A percentile compares a stretch with the other conserved stretches of the same genome.
Evolutionary conservation across 805 yeast species (phyloP).

Genomic region (Spathaspora girioi): DNA sequence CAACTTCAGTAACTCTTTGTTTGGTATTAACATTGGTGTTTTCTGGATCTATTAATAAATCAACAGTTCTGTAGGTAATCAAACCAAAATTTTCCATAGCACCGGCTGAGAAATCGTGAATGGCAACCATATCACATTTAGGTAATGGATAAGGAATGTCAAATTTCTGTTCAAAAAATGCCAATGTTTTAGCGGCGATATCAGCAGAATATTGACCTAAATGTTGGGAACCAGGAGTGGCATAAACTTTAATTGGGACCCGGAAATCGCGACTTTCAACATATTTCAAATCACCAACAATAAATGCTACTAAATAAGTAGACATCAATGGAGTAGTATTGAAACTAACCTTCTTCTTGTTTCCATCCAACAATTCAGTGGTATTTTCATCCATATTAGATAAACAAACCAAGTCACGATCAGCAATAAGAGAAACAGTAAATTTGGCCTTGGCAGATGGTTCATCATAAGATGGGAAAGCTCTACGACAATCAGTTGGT

Average conservation of each 20-base stretch:
- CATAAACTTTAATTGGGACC: constrained; percentile 76
- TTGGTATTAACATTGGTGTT: constrained; percentile 61
- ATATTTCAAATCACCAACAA: constrained; percentile 74
- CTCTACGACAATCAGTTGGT: constrained; percentile 82
- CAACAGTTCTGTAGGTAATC: constrained; percentile 76
- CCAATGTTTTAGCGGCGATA: constrained; percentile 70
- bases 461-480: constrained; percentile 85
- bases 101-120: constrained; percentile 81
- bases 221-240: constrained; percentile 72
- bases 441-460: constrained; percentile 77
- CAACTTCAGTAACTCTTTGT: constrained; percentile 79
- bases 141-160: constrained; percentile 78
- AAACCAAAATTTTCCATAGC: constrained; percentile 90
- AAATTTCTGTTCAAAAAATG: constrained; percentile 67
- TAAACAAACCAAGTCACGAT: constrained; percentile 52
- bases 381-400: constrained; percentile 66
- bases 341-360: constrained; percentile 56
- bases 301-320: constrained; percentile 81
- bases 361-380: constrained; percentile 38
- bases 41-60: constrained; percentile 67
- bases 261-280: constrained; percentile 63
- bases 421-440: constrained; percentile 58
- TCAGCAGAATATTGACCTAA: constrained; percentile 73
- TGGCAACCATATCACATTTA: constrained; percentile 77
- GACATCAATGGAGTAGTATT: constrained; percentile 81